Evolutionary conservation across 78 protist species (phyloP).

Genomic region (Monocercomonoides exilis): DNA sequence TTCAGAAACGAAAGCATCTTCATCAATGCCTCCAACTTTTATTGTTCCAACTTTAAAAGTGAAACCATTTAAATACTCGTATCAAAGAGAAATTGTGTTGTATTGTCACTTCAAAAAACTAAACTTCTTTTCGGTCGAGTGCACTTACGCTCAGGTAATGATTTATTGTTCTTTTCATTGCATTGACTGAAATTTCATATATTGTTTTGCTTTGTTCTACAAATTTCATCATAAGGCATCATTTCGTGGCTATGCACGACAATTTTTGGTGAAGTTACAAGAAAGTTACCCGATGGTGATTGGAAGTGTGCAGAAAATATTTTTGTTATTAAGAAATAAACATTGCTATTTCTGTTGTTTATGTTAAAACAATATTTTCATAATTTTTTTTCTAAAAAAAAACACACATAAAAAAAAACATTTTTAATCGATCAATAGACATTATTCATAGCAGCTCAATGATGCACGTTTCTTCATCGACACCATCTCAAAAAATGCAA

Average conservation of each 20-base stretch:
- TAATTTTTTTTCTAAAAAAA: neutral
- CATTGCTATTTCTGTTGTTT: no score
- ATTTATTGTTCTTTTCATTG: neutral
- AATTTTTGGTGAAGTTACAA: conserved; percentile 17
- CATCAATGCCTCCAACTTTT: neutral
- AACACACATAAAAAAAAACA: neutral
- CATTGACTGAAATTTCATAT: conserved; percentile 44
- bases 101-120: conserved; percentile 69
- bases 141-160: conserved; percentile 18
- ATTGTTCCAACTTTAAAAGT: neutral
- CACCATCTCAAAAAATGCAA: neutral
- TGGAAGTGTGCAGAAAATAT: neutral
- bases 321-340: no score
- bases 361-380: neutral
- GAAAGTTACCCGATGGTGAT: neutral
- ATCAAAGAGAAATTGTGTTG: conserved; percentile 80
- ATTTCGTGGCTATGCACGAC: conserved; percentile 70
- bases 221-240: no score
- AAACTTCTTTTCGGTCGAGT: conserved; percentile 67
- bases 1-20: no score
- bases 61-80: conserved; percentile 77
- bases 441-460: neutral
- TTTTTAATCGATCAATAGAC: neutral
- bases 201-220: conserved; percentile 59
- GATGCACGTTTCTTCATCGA: no score